A percentile compares a stretch with the other conserved stretches of the same genome.
Conservation (phyloP, 1,284 basidiomycete genomes). For the Coniferiporia sulphurascens region DNA sequence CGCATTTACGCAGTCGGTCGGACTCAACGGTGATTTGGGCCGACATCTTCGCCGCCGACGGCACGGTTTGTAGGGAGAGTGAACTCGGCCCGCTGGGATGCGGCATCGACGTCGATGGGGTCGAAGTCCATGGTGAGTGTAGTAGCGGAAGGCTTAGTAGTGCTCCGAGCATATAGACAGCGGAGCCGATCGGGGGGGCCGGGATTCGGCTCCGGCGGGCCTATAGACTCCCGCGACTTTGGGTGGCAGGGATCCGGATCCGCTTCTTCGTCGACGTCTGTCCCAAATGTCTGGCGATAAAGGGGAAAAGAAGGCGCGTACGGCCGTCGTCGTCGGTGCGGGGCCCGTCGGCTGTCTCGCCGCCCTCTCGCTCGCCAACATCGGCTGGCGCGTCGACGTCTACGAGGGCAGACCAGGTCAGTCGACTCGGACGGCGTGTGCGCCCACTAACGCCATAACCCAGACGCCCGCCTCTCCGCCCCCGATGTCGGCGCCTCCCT, state of each 20-base stretch:
- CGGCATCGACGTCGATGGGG: background rate
- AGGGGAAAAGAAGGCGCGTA: conserved; percentile 24
- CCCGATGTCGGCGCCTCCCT: conserved; percentile 61
- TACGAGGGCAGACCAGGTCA: conserved; percentile 84
- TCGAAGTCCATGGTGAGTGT: background rate
- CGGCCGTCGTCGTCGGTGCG: conserved; percentile 71
- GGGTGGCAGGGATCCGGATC: background rate
- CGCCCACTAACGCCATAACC: conserved; percentile 19
- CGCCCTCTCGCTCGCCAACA: conserved; percentile 80
- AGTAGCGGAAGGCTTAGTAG: background rate
- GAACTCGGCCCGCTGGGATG: conserved; percentile 5
- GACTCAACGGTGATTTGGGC: conserved; percentile 6
- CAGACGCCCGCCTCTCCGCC: conserved; percentile 69
- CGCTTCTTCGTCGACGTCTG: background rate
- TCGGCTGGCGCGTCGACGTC: conserved; percentile 87
- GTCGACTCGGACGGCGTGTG: conserved; percentile 21
- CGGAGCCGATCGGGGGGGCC: background rate
- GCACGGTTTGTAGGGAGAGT: conserved; percentile 12
- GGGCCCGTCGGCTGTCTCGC: conserved; percentile 94
- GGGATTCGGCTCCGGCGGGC: background rate
- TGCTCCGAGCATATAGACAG: background rate
- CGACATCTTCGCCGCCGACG: conserved; percentile 5
- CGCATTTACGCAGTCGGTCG: too few species aligned
- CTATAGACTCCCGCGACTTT: background rate
- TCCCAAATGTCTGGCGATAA: background rate